Percentiles rank a stretch among this genome's conserved stretches.
Evolutionary conservation across 108 stramenopile species (phyloP).

Genomic region (Discostella stelligeroides): DNA sequence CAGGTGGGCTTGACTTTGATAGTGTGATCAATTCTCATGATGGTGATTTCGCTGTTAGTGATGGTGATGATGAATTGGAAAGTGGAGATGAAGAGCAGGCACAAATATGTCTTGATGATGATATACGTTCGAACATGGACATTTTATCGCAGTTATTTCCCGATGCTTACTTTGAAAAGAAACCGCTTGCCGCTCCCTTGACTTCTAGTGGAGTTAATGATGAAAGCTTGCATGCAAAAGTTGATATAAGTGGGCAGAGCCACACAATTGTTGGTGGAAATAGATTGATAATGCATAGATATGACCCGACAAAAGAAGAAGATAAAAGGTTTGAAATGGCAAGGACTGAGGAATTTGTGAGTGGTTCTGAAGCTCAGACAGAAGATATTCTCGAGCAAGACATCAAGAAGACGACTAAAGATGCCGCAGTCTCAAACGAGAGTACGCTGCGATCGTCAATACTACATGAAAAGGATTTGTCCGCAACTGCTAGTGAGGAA

Average conservation of each 20-base stretch:
- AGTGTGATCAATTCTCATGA: slow-evolving; percentile 21
- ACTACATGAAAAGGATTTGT: slow-evolving; percentile 12
- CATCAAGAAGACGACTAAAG: slow-evolving; percentile 10
- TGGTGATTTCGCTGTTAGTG: slow-evolving; percentile 13
- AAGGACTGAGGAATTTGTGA: slow-evolving; percentile 26
- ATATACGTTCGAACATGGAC: slow-evolving; percentile 63
- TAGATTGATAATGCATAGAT: slow-evolving; percentile 38
- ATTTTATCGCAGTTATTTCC: slow-evolving; percentile 26
- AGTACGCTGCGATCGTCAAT: slow-evolving; percentile 17
- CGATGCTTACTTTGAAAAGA: slow-evolving; percentile 27
- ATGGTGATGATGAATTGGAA: slow-evolving; percentile 20
- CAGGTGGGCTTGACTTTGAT: slow-evolving; percentile 51
- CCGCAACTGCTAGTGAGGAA: background rate
- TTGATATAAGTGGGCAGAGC: background rate
- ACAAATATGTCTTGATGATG: slow-evolving; percentile 49
- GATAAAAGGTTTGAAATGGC: slow-evolving; percentile 35
- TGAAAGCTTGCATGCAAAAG: slow-evolving; percentile 5
- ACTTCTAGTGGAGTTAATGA: background rate
- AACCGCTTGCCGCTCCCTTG: slow-evolving; percentile 57
- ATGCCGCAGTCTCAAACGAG: background rate
- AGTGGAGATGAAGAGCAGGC: slow-evolving; percentile 11
- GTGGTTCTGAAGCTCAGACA: background rate
- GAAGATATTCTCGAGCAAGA: slow-evolving; percentile 14
- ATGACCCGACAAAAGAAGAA: slow-evolving; percentile 56
- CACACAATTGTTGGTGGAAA: slow-evolving; percentile 5